Evolutionary conservation across 2,329 filamentous ascomycete species (phyloP), one percentile per base, ranked within the genome.

Genomic region (Cladosporium velox): DNA sequence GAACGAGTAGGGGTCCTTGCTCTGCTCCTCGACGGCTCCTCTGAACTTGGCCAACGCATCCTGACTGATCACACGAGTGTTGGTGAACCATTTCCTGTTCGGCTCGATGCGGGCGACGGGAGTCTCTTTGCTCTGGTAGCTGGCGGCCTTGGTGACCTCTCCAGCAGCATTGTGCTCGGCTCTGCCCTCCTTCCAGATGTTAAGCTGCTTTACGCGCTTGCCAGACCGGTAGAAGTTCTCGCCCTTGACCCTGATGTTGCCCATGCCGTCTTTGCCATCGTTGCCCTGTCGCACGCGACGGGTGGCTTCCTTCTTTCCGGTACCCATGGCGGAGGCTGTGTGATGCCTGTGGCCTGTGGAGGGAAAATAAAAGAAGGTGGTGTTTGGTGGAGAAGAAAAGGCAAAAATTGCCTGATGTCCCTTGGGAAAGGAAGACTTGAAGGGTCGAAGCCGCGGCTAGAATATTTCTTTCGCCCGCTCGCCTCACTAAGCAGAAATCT

Each of bases 81-180:
- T 97, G 74, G 90, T 92, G 81, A 99, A 99, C 95, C 95, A 99
- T 81, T 96, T 96, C 75, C 95, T 87, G 81, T 98, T 96, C 59
- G 95, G 95, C 83, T 98, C 94, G 75, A 98, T 91, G 71, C 93
- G 87, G 71, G 94, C 95, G 67, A 86, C 87, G 57, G 94, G 93
- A 26, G 89, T 81, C 41, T 97, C 93, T 75, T 88, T 85, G 67
- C 90, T 93, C 81, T 98, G 93, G 80, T 88, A 97, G 18, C 87
- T 85, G 59, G 93, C 93, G 70, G 92, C 89, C 80, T 95, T 89
- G 65, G 90, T 91, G 77, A 99, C 90, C 73, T 94, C 88, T 74
- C 95, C 95, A 14, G 86, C 82, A 59, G 91, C 89, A 76, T 98
- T 96, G 70, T 92, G 87, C 79, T 90, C 87, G 12, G 92, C 87